Percentiles rank a stretch among this genome's conserved stretches.
phyloP scores from a whole-genome alignment of 176 grass and related monocot genomes.

The Alopecurus myosuroides region DNA sequence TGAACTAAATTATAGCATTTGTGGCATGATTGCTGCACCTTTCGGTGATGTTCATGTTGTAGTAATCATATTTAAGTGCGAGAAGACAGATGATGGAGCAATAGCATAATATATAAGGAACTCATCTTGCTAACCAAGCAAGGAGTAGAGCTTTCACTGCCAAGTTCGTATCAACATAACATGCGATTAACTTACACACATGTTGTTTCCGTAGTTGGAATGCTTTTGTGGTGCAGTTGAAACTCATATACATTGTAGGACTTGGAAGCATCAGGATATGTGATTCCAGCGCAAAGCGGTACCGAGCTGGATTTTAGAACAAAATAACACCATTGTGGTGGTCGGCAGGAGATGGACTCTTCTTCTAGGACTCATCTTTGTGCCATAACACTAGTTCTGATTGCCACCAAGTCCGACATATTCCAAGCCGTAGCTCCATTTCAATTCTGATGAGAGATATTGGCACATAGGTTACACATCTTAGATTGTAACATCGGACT shows the following conservation, averaged over 20 bases:
- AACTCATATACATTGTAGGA: not conserved
- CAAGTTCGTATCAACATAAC: not conserved
- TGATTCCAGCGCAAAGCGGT: too few relatives aligned
- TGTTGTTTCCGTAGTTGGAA: not conserved
- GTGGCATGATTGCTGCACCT: not conserved
- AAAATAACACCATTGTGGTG: too few relatives aligned
- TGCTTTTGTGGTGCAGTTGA: not conserved
- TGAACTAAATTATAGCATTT: not conserved
- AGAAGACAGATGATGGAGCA: not conserved
- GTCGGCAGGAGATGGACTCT: too few relatives aligned
- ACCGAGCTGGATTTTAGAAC: too few relatives aligned
- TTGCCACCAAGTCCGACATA: too few relatives aligned
- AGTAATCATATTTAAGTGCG: not conserved
- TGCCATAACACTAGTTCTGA: too few relatives aligned
- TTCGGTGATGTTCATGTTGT: not conserved
- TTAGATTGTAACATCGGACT: too few relatives aligned
- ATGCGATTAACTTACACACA: not conserved
- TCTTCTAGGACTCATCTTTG: too few relatives aligned
- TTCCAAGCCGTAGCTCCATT: too few relatives aligned
- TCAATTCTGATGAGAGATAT: too few relatives aligned
- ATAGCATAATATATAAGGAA: not conserved
- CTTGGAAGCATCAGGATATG: not conserved
- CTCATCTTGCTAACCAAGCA: not conserved
- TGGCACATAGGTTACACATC: too few relatives aligned
- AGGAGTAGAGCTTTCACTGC: not conserved